Evolutionary conservation across 805 yeast species (phyloP), one percentile per base, ranked within the genome.

Genomic region (Wickerhamomyces queroliae): DNA sequence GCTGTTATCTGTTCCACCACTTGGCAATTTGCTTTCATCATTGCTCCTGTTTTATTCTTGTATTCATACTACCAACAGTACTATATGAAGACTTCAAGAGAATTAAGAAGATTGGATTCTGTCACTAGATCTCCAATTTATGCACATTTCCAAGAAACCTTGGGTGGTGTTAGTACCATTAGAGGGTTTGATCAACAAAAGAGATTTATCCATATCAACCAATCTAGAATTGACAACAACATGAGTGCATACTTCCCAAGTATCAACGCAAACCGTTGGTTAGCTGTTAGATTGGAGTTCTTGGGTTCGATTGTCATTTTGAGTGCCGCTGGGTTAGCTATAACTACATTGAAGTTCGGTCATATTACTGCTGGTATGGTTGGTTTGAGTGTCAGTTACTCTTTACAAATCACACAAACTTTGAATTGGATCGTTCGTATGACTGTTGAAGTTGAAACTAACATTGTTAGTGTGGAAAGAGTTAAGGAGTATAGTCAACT

Each of bases 401-500:
- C 99, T 2, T 70, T 93, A 46, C 95, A 88, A 61, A 76, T 90
- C 44, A 93, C 99, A 0, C 96, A 89, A 63, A 75, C 96, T 0
- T 74, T 93, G 63, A 91, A 89, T 62, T 91, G 97, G 97, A 88
- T 93, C 63, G 98, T 93, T 23, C 77, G 99, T 66, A 91, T 90
- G 98, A 87, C 97, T 0, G 99, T 93, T 33, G 99, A 93, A 53
- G 96, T 93, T 34, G 99, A 93, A 63, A 89, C 97, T 11, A 91
- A 89, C 62, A 90, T 93, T 66, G 99, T 93, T 28, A 85, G 95
- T 16, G 96, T 95, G 33, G 99, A 91, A 67, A 80, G 99, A 65
- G 80, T 91, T 39, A 71, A 86, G 62, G 99, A 91, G 61, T 91
- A 90, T 61, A 76, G 95, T 27, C 61, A 66, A n/a, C 67, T 93